Conservation (phyloP, 805 yeast genomes). For the Candida arabinofermentans region DNA sequence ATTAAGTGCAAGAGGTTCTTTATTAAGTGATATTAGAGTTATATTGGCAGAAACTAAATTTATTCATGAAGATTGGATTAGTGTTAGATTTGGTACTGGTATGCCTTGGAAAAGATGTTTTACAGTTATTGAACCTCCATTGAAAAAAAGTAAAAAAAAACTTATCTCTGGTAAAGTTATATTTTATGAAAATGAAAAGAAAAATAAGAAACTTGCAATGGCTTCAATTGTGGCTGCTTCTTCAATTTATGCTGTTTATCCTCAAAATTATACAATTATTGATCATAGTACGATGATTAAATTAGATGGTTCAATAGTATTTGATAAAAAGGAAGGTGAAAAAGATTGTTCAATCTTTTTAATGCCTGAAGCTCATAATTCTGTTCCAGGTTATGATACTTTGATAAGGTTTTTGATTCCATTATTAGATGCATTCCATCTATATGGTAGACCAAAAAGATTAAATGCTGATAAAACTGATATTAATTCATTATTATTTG, state of each 20-base stretch:
- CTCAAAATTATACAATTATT: constrained; percentile 74
- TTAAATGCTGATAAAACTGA: constrained; percentile 72
- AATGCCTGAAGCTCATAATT: constrained; percentile 82
- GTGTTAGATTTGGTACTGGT: constrained; percentile 93
- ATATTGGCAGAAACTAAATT: constrained; percentile 81
- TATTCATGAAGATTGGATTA: constrained; percentile 90
- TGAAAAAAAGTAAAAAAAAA: constrained; percentile 41
- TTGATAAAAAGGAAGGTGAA: constrained; percentile 46
- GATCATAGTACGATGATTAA: constrained; percentile 88
- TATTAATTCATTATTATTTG: constrained; percentile 64
- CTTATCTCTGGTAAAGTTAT: constrained; percentile 60
- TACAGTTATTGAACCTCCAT: constrained; percentile 79
- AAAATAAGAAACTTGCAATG: constrained; percentile 67
- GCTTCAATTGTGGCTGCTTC: constrained; percentile 71
- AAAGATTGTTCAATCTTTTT: constrained; percentile 63
- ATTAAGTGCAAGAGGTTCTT: constrained; percentile 84
- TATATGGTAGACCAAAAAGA: constrained; percentile 79
- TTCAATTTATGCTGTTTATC: constrained; percentile 87
- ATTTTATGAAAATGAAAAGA: constrained; percentile 81
- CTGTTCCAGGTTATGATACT: constrained; percentile 82
- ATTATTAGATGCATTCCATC: constrained; percentile 65
- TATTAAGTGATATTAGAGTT: constrained; percentile 81
- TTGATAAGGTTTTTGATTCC: constrained; percentile 76
- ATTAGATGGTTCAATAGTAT: constrained; percentile 74
- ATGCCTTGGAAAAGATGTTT: constrained; percentile 97